phyloP scores from a whole-genome alignment of 306 rosid genomes.

The Prosopis cineraria region DNA sequence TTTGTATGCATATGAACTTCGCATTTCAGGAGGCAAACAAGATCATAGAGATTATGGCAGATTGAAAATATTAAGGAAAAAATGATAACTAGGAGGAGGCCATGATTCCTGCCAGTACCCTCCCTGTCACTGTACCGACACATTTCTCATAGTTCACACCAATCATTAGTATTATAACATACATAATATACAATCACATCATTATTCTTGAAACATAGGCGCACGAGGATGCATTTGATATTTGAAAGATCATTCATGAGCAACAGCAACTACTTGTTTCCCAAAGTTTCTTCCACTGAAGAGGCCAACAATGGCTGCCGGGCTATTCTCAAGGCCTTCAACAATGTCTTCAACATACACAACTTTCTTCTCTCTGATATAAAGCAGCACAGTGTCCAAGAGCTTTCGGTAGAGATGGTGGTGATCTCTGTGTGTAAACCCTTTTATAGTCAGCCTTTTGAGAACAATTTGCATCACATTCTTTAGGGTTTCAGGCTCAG shows the following conservation, averaged over 20 bases:
- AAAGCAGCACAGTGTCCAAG: slow-evolving; percentile 34
- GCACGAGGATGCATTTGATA: neutral
- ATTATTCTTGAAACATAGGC: neutral
- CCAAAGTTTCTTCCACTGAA: slow-evolving; percentile 34
- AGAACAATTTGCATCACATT: slow-evolving; percentile 34
- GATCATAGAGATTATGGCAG: no score
- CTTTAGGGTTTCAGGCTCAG: slow-evolving; percentile 30
- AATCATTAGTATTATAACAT: neutral
- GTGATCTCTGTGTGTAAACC: slow-evolving; percentile 34
- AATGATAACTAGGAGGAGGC: no score
- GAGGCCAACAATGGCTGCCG: slow-evolving; percentile 42
- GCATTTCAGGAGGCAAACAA: no score
- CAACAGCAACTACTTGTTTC: slow-evolving; percentile 23
- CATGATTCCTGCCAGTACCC: no score
- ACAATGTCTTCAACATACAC: slow-evolving; percentile 39
- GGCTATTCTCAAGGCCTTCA: slow-evolving; percentile 42
- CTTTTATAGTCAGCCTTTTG: slow-evolving; percentile 30
- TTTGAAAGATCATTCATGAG: neutral
- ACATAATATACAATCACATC: neutral
- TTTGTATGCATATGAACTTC: no score
- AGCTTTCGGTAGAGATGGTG: slow-evolving; percentile 32
- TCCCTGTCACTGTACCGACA: no score
- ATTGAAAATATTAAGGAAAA: no score
- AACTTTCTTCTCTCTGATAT: slow-evolving; percentile 32
- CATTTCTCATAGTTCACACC: neutral